phyloP scores from a whole-genome alignment of 208 protist species.

The Perkinsela sp. region DNA sequence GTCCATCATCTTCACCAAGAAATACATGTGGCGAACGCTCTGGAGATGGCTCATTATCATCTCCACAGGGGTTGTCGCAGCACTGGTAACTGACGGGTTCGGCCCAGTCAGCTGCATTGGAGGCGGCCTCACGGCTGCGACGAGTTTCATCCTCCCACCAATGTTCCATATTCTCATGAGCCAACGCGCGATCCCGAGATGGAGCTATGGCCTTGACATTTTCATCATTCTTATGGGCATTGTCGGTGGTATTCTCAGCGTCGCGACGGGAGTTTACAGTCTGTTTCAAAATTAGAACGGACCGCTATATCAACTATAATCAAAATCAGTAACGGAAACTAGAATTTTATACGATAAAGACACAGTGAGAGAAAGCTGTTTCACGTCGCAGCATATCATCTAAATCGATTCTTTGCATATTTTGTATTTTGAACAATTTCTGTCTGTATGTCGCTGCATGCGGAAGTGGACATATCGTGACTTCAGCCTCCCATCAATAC shows the following conservation, averaged over 20 bases:
- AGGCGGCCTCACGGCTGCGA: not conserved
- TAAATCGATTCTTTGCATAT: no score
- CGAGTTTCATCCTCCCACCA: not conserved
- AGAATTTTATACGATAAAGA: no score
- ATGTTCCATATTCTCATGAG: not conserved
- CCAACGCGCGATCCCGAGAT: not conserved
- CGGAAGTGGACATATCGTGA: no score
- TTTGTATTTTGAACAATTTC: no score
- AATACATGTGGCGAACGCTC: not conserved
- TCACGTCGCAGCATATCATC: no score
- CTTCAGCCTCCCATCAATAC: no score
- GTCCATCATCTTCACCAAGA: not conserved
- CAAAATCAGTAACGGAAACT: no score
- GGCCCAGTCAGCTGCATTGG: not conserved
- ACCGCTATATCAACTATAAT: no score
- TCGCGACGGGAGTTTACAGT: not conserved
- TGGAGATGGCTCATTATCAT: not conserved
- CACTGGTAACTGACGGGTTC: not conserved
- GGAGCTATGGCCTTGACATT: not conserved
- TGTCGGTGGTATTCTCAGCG: not conserved
- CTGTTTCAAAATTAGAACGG: not conserved
- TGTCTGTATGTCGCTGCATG: no score
- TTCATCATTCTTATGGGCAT: not conserved
- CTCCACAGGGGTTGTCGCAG: not conserved
- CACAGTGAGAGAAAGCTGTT: no score